These are phyloP conservation scores for Arthrobotrys musiformis DNA, from an alignment of 2,329 filamentous ascomycete genomes.

Conservation along the genomic window DNA sequence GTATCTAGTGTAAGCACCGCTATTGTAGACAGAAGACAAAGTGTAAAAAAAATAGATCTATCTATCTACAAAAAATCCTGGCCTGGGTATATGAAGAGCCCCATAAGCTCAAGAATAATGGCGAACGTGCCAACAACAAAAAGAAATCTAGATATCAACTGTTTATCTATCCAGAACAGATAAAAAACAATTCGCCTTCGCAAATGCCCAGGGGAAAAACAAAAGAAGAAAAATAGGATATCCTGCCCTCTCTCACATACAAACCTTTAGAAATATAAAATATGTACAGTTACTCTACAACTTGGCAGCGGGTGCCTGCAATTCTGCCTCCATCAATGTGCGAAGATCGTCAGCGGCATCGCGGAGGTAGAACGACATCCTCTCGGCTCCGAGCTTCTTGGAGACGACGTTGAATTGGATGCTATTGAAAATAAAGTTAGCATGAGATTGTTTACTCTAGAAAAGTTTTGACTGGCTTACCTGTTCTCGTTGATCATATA, in stretches of 20 bases:
- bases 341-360: constrained; percentile 91
- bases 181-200: constrained; percentile 39
- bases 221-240: constrained; percentile 3
- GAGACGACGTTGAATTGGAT: constrained; percentile 98
- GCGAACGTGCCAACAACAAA: constrained; percentile 10
- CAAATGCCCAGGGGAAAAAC: constrained; percentile 47
- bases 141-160: constrained; percentile 29
- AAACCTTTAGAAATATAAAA: constrained; percentile 10
- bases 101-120: neutral
- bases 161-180: constrained; percentile 36
- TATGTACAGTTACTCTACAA: constrained; percentile 68
- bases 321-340: constrained; percentile 82
- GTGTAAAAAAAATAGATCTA: neutral
- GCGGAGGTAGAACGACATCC: constrained; percentile 95
- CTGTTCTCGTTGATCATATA: constrained; percentile 99
- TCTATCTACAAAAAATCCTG: constrained; percentile 37
- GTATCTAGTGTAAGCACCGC: constrained; percentile 18
- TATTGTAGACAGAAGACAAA: constrained; percentile 21
- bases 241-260: neutral
- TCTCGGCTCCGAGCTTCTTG: constrained; percentile 87
- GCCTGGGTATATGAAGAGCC: neutral
- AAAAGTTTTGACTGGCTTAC: constrained; percentile 64
- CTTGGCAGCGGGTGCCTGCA: constrained; percentile 86
- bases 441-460: constrained; percentile 3
- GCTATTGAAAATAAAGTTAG: constrained; percentile 65